phyloP scores from a whole-genome alignment of 2,329 filamentous ascomycete genomes.

The Neofusicoccum ribis region DNA sequence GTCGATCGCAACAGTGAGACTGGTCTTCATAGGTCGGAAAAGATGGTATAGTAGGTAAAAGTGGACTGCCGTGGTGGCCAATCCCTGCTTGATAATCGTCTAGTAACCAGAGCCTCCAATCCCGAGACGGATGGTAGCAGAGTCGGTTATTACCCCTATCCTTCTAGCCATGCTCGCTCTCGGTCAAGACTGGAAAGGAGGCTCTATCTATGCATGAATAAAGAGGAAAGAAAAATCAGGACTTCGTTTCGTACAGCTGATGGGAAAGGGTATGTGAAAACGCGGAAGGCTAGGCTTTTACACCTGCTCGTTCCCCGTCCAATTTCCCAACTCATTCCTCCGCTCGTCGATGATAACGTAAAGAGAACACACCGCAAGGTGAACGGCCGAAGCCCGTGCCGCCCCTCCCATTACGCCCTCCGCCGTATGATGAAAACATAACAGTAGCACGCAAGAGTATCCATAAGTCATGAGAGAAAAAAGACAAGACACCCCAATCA shows the following conservation, averaged over 20 bases:
- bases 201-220: constrained; percentile 12
- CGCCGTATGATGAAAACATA: background rate
- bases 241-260: constrained; percentile 14
- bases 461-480: constrained; percentile 9
- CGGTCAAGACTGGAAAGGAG: background rate
- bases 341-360: background rate
- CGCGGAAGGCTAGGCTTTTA: background rate
- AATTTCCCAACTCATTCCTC: background rate
- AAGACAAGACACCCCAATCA: background rate
- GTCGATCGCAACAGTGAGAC: no score
- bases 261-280: background rate
- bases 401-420: constrained; percentile 4
- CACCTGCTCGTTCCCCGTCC: background rate
- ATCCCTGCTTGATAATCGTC: background rate
- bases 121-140: background rate
- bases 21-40: no score
- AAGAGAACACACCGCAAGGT: background rate
- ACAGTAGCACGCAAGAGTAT: constrained; percentile 4
- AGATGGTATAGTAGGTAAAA: background rate
- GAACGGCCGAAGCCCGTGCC: constrained; percentile 1
- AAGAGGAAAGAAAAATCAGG: background rate
- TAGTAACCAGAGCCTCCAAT: background rate
- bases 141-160: background rate
- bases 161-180: background rate
- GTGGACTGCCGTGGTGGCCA: background rate